Conservation (phyloP, 352 stramenopile species). For the Phytophthora constricta region DNA sequence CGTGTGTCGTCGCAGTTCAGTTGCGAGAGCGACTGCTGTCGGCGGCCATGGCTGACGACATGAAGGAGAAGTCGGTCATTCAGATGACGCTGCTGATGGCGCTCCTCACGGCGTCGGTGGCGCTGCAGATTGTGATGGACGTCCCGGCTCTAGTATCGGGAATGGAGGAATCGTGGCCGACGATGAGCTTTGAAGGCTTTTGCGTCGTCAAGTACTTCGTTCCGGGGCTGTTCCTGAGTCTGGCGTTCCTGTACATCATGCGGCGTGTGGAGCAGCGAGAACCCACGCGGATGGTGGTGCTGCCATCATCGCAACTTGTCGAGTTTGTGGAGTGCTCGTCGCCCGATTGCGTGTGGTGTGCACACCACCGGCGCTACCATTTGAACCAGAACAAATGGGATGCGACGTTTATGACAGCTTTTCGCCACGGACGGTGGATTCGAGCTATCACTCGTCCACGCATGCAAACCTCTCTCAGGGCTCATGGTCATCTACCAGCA, state of each 20-base stretch:
- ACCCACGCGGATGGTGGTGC: constrained; percentile 54
- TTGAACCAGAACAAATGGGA: constrained; percentile 69
- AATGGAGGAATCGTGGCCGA: constrained; percentile 30
- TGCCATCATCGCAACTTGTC: constrained; percentile 57
- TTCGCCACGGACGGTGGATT: constrained; percentile 65
- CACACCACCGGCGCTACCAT: constrained; percentile 71
- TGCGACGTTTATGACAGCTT: constrained; percentile 61
- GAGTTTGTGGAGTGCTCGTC: constrained; percentile 80
- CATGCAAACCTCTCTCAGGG: constrained; percentile 47
- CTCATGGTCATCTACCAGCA: constrained; percentile 46
- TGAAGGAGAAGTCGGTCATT: constrained; percentile 76
- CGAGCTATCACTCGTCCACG: constrained; percentile 59
- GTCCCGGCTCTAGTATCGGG: constrained; percentile 44
- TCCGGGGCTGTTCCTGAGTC: constrained; percentile 57
- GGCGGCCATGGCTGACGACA: constrained; percentile 74
- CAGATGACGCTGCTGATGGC: constrained; percentile 74
- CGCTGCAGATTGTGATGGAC: constrained; percentile 65
- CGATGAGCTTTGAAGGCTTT: constrained; percentile 45
- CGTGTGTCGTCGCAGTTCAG: constrained; percentile 51
- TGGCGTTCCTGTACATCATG: constrained; percentile 80
- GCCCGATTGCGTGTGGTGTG: constrained; percentile 73
- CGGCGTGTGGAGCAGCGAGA: constrained; percentile 70
- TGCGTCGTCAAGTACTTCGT: constrained; percentile 65
- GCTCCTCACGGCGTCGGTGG: constrained; percentile 47
- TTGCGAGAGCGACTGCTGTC: constrained; percentile 55